Evolutionary conservation across 129 eudicot species (phyloP).

Genomic region (Heracleum sosnowskyi): DNA sequence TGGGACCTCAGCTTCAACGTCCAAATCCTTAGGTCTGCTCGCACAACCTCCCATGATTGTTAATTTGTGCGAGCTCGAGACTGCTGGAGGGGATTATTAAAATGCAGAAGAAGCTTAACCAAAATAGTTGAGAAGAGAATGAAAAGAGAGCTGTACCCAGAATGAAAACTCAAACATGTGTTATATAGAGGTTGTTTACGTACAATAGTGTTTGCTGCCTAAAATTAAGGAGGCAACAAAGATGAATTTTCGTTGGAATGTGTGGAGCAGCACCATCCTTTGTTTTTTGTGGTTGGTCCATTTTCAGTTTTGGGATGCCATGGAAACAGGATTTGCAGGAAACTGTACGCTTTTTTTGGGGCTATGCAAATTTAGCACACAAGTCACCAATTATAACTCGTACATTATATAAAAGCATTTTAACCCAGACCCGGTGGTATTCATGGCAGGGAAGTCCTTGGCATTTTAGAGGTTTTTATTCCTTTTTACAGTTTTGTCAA

Average conservation of each 20-base stretch:
- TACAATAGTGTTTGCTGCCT: neutral
- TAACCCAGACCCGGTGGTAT: no score
- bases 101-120: constrained; percentile 1
- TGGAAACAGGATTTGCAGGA: constrained; percentile 2
- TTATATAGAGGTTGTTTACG: neutral
- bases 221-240: neutral
- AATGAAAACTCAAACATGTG: neutral
- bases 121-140: neutral
- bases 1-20: neutral
- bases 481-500: no score
- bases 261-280: neutral
- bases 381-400: no score
- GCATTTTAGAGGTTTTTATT: no score
- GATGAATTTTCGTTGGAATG: neutral
- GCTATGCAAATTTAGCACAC: no score
- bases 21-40: constrained; percentile 20
- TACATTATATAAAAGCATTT: no score
- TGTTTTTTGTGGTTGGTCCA: neutral
- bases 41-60: constrained; percentile 18
- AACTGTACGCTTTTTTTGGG: neutral
- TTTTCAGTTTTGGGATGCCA: neutral
- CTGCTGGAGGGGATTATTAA: neutral
- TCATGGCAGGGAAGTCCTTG: no score
- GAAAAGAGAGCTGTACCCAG: neutral
- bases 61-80: neutral